Percentiles rank a stretch among this genome's conserved stretches.
Evolutionary conservation across 1,284 basidiomycete genomes (phyloP).

Genomic region (Meripilus lineatus): DNA sequence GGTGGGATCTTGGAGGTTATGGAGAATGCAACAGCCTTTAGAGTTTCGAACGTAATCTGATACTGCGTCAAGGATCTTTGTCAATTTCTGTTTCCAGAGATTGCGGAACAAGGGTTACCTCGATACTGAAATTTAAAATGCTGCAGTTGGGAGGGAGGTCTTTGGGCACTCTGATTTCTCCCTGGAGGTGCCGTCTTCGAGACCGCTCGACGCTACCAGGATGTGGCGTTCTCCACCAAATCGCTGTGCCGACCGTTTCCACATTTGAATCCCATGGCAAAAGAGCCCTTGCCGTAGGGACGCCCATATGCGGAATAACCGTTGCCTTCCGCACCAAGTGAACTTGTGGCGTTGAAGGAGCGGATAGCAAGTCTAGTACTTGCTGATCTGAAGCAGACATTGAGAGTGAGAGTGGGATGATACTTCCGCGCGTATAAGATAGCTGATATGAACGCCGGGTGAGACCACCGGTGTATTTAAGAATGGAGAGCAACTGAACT

Average conservation of each 20-base stretch:
- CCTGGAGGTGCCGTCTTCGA: conserved; percentile 10
- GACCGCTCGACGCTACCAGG: not conserved
- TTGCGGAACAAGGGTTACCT: conserved; percentile 10
- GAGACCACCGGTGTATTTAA: too few species aligned
- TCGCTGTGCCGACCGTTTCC: conserved; percentile 11
- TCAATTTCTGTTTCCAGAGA: not conserved
- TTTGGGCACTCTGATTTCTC: conserved; percentile 16
- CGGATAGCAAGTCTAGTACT: conserved; percentile 17
- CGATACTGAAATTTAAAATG: conserved; percentile 17
- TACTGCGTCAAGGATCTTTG: too few species aligned
- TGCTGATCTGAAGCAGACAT: conserved; percentile 16
- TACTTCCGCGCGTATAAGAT: conserved; percentile 19
- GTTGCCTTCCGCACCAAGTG: conserved; percentile 15
- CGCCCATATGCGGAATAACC: conserved; percentile 9
- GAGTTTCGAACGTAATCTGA: conserved; percentile 12
- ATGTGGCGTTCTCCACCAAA: conserved; percentile 14
- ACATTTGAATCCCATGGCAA: conserved; percentile 3
- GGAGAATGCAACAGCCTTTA: conserved; percentile 17
- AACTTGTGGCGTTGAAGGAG: conserved; percentile 8
- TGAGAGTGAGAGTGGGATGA: conserved; percentile 15
- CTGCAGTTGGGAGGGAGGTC: conserved; percentile 15
- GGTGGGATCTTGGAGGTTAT: conserved; percentile 6
- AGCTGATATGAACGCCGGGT: conserved; percentile 10
- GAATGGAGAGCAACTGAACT: too few species aligned
- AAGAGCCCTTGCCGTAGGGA: conserved; percentile 3